These are phyloP conservation scores for Saccharomycopsis babjevae DNA, from an alignment of 805 yeast genomes.

Conservation along the genomic window DNA sequence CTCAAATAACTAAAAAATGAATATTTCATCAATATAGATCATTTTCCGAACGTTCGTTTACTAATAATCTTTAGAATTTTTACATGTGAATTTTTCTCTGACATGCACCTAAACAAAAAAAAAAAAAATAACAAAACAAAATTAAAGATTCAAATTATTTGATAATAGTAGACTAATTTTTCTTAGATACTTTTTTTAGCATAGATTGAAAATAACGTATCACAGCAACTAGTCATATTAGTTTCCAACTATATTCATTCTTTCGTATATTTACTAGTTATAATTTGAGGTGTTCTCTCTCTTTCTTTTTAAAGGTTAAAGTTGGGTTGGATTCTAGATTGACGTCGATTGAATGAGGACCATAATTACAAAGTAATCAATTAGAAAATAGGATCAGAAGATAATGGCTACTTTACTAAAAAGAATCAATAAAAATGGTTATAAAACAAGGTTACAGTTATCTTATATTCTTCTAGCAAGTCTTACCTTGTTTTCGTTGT, in stretches of 20 bases:
- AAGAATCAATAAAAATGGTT: background rate
- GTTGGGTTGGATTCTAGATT: no score
- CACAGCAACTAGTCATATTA: no score
- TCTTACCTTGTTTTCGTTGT: background rate
- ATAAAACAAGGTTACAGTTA: background rate
- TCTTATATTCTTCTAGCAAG: background rate
- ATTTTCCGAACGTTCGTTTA: no score
- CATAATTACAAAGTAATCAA: background rate
- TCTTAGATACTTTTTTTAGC: background rate
- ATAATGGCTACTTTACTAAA: background rate
- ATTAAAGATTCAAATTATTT: background rate
- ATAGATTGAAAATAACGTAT: background rate
- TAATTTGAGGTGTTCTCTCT: background rate
- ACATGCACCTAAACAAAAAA: background rate
- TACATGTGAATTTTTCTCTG: background rate
- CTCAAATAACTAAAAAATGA: no score
- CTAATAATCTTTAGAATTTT: no score
- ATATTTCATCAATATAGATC: no score
- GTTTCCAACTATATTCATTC: background rate
- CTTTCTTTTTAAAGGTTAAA: no score
- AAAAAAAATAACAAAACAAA: background rate
- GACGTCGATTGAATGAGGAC: no score
- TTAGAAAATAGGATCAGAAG: background rate
- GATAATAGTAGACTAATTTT: background rate
- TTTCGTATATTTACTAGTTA: background rate